Evolutionary conservation across 345 rosid species (phyloP), one percentile per base, ranked within the genome.

Genomic region (Citropsis articulata): DNA sequence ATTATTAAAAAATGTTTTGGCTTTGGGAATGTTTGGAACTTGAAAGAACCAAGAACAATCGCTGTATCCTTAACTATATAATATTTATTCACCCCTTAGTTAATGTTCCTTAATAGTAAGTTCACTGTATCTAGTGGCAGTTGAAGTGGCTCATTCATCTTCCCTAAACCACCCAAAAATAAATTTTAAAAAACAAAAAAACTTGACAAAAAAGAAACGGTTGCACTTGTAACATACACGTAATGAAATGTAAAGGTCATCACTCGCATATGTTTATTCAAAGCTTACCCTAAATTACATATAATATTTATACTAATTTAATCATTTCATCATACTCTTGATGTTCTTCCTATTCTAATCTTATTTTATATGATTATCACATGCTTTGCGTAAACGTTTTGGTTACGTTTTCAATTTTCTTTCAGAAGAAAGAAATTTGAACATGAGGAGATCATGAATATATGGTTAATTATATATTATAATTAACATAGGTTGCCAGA

Each of bases 401-500:
- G 8, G 35, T 73, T 40, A 38, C 50, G 50, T 36, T 48, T 12
- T 45, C 5, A 1, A 18, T 16, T 61, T 66, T 75, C 64, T 75
- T 56, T 57, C 14, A 22, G 16, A 21, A 1, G 24, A 64, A 48
- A 22, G 56, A 55, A 25, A 38, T 73, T 73, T 35, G 40, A 10
- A 73, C 16, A 2, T 1, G 57, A 53, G 57, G 57, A 18, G 18
- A 45, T 45, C 57, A 53, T 18, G 7, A 45, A 12, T 13, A 45
- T 45, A 45, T 12, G 50, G 50, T 45, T 45, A 45, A 45, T 45
- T 45, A 45, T 45, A 45, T 12, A 45, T 45, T 45, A 45, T 40
- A 16, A 74, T 13, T n/a, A 21, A 55, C 64, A 40, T 28, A 50
- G 25, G 73, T 75, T 35, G 66, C 75, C 79, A 78, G 68, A n/a